These are phyloP conservation scores for Stagonosporopsis chrysanthemi DNA, from an alignment of 2,329 filamentous ascomycete species.

Conservation along the genomic window DNA sequence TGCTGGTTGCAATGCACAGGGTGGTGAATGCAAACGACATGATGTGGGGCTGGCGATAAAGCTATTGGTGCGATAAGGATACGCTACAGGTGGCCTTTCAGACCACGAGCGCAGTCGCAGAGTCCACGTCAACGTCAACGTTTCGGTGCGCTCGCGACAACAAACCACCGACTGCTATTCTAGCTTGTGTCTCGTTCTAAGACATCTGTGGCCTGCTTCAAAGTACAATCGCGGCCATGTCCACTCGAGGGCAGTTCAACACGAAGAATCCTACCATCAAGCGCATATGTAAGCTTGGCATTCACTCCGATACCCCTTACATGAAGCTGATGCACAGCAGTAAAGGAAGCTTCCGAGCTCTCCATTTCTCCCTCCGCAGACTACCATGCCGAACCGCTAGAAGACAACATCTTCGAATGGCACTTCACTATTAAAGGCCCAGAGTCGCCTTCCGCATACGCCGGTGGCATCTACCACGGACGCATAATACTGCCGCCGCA, in stretches of 20 bases:
- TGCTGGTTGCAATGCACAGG: neutral
- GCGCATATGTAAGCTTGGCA: slow-evolving; percentile 71
- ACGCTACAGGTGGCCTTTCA: slow-evolving; percentile 7
- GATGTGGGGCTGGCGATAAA: slow-evolving; percentile 10
- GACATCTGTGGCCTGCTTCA: neutral
- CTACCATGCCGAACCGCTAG: slow-evolving; percentile 84
- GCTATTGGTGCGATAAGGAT: neutral
- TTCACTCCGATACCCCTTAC: slow-evolving; percentile 11
- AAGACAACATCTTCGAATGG: slow-evolving; percentile 95
- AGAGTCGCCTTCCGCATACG: slow-evolving; percentile 78
- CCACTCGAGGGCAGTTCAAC: slow-evolving; percentile 62
- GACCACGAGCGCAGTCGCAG: slow-evolving; percentile 16
- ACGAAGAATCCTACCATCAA: slow-evolving; percentile 84
- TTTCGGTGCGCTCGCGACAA: slow-evolving; percentile 17
- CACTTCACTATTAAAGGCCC: slow-evolving; percentile 97
- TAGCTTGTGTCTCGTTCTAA: neutral
- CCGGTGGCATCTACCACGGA: slow-evolving; percentile 88
- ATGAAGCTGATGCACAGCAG: slow-evolving; percentile 53
- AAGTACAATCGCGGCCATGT: slow-evolving; percentile 38
- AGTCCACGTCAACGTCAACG: slow-evolving; percentile 28
- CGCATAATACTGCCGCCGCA: slow-evolving; percentile 88
- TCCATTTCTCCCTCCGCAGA: slow-evolving; percentile 80
- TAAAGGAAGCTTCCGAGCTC: slow-evolving; percentile 91
- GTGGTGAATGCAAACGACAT: slow-evolving; percentile 4
- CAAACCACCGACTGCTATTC: neutral